A percentile compares a stretch with the other conserved stretches of the same genome.
phyloP scores from a whole-genome alignment of 345 rosid species.

The Toxicodendron radicans region DNA sequence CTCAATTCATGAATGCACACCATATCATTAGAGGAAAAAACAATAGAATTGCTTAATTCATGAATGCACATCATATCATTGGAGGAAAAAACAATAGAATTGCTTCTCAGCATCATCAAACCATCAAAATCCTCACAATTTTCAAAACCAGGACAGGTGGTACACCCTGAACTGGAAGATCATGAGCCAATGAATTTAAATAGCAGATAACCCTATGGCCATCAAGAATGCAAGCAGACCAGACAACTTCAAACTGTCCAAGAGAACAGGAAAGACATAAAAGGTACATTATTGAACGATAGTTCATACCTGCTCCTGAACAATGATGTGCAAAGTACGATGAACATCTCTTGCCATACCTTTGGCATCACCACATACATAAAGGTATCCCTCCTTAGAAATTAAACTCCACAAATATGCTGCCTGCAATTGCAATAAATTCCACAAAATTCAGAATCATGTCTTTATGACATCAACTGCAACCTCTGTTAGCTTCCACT shows the following conservation, averaged over 20 bases:
- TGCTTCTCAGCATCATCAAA: neutral
- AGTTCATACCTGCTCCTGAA: slow-evolving; percentile 61
- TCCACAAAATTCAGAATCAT: neutral
- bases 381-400: slow-evolving; percentile 63
- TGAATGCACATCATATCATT: neutral
- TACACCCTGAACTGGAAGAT: neutral
- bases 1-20: neutral
- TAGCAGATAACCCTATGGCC: neutral
- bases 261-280: neutral
- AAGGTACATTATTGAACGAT: neutral
- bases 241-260: neutral
- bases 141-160: neutral
- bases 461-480: neutral
- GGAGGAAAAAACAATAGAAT: neutral
- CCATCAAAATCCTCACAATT: neutral
- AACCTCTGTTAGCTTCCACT: neutral
- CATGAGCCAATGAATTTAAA: neutral
- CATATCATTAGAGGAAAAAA: neutral
- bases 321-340: slow-evolving; percentile 64
- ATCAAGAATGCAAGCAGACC: neutral
- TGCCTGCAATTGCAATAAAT: slow-evolving; percentile 27
- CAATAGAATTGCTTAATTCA: neutral
- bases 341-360: slow-evolving; percentile 91
- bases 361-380: slow-evolving; percentile 91
- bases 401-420: slow-evolving; percentile 46